These are phyloP conservation scores for Mycena galopus DNA, from an alignment of 768 basidiomycete genomes.

Conservation along the genomic window DNA sequence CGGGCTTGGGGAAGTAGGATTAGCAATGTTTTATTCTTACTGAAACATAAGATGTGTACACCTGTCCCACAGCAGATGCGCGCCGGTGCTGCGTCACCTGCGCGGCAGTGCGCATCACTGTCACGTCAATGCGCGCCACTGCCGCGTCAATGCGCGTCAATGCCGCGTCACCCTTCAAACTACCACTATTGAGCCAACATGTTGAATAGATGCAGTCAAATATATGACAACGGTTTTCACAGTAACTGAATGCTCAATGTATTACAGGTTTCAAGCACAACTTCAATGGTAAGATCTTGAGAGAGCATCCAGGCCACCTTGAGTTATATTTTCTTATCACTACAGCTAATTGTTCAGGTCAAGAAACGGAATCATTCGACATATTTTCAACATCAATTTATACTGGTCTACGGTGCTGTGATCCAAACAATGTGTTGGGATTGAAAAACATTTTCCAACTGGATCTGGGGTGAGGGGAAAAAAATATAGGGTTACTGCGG, in stretches of 20 bases:
- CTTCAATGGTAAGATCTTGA: no score
- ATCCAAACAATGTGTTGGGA: no score
- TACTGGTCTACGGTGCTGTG: not conserved
- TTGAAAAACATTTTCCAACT: no score
- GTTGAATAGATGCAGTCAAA: not conserved
- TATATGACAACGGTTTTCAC: not conserved
- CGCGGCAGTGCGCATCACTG: no score
- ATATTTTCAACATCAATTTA: not conserved
- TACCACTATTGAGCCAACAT: not conserved
- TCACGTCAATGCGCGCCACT: no score
- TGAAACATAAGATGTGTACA: not conserved
- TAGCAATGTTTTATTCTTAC: not conserved
- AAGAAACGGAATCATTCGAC: not conserved
- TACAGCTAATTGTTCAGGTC: not conserved
- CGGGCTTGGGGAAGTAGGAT: not conserved
- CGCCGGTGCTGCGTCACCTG: no score
- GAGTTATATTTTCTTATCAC: not conserved
- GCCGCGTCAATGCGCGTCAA: no score
- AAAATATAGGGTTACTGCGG: no score
- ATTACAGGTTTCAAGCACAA: not conserved
- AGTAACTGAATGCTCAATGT: not conserved
- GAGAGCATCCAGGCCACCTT: not conserved
- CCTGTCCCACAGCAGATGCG: not conserved
- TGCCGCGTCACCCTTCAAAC: no score
- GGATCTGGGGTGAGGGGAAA: no score